Base-by-base conservation (phyloP, 2,329 filamentous ascomycete genomes). In the Nannizziopsis barbatae region DNA sequence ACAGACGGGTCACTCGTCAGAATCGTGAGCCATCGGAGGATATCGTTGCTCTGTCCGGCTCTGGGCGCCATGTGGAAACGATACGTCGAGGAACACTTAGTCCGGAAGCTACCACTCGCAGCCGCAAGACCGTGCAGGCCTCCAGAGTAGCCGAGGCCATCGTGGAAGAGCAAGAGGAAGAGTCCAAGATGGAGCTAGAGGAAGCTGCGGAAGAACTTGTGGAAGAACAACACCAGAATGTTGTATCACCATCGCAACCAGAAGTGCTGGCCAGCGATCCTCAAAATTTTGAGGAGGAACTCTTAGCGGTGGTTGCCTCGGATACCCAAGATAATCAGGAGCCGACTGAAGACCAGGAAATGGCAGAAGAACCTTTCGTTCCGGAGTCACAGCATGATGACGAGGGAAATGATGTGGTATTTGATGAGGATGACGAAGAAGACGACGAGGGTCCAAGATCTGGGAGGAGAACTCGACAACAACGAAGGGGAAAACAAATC, bases 31-130 rank as follows among this genome's bases (percentile, higher is more conserved):
- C 74, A 3, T 71, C 75, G 20, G 72, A 75, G 32, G 71, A 75
- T 31, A 71, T 81, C 11, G 65, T 79, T 40, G 75, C 74, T 12
- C 64, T 81, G 39, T 75, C 77, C 2, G 74, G 76, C 53, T 80
- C 77, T 6, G 78, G 78, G 14, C 73, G 69, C 50, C 76, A 81
- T 59, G 70, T 72, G 50, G 63, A 75, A 47, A 68, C 76, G 3
- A 66, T 79, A 8, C 69, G 76, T 51, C 66, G 71, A 54, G 75
- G 72, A 20, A 78, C 76, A 2, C 66, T 65, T 36, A 79, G 71
- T 49, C 72, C 76, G 3, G 71, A 55, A 30, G 40, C 42, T n/a
- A 36, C 35, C 7, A 31, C 47, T 17, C 42, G 50, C 17, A 42
- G 44, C 42, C 27, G 45, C n/a, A 38, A 33, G 47, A 33, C 50